These are phyloP conservation scores for Helichrysum umbraculigerum DNA, from an alignment of 129 eudicot genomes.

Conservation along the genomic window DNA sequence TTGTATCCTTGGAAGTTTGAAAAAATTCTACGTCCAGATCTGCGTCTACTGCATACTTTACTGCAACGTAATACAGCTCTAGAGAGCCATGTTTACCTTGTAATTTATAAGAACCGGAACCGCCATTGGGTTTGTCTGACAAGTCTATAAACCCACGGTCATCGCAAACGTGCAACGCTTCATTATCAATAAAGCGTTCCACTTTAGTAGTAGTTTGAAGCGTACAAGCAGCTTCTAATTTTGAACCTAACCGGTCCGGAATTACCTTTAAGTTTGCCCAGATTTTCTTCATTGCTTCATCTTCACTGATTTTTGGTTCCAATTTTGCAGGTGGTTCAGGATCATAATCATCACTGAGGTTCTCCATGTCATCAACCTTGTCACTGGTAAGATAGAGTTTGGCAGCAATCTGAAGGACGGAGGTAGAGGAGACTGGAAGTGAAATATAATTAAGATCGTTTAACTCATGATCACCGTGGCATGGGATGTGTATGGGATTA, in stretches of 20 bases:
- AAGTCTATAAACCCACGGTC: neutral
- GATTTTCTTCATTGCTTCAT: neutral
- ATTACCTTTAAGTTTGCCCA: no score
- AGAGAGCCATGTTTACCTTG: neutral
- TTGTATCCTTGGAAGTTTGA: neutral
- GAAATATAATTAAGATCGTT: no score
- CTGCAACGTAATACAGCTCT: neutral
- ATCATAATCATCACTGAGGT: neutral
- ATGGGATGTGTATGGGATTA: neutral
- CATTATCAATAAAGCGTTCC: neutral
- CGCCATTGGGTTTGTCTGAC: neutral
- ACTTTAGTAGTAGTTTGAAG: neutral
- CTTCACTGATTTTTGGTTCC: neutral
- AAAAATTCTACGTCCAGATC: neutral
- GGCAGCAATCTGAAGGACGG: no score
- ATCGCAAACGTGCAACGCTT: neutral
- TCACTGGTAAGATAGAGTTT: no score
- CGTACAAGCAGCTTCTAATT: neutral
- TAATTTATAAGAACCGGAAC: neutral
- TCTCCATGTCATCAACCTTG: neutral
- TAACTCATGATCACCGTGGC: neutral
- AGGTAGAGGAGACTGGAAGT: no score
- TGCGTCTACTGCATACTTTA: conserved; percentile 5
- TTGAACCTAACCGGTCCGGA: neutral
- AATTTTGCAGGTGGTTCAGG: neutral